Conservation (phyloP, 2,329 filamentous ascomycete genomes). For the Corinectria fuckeliana region DNA sequence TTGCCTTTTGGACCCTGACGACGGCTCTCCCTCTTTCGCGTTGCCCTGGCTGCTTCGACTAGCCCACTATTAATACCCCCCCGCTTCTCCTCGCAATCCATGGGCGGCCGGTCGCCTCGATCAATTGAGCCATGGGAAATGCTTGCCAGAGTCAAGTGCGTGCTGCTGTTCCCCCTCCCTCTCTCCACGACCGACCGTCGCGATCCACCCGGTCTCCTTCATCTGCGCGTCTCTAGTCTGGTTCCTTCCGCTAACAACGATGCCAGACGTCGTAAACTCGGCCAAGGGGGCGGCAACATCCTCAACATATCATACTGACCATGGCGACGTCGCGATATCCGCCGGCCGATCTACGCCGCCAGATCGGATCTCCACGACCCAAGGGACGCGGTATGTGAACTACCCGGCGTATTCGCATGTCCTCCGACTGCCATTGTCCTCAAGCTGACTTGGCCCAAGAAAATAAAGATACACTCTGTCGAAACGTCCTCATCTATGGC, state of each 20-base stretch:
- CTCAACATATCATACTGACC: constrained; percentile 40
- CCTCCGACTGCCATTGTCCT: constrained; percentile 6
- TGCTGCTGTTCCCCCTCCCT: constrained; percentile 31
- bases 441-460: constrained; percentile 52
- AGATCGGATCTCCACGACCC: constrained; percentile 62
- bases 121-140: constrained; percentile 57
- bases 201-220: constrained; percentile 5
- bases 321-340: constrained; percentile 57
- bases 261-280: constrained; percentile 52
- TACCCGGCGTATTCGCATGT: constrained; percentile 10
- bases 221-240: not conserved
- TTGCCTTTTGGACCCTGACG: constrained; percentile 14
- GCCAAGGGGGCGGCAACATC: constrained; percentile 43
- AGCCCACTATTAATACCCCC: constrained; percentile 26
- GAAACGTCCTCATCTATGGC: constrained; percentile 92
- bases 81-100: constrained; percentile 42
- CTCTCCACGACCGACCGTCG: constrained; percentile 20
- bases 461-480: constrained; percentile 89
- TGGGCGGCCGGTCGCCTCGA: constrained; percentile 51
- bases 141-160: constrained; percentile 53
- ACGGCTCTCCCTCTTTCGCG: constrained; percentile 19
- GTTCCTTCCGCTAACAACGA: constrained; percentile 23
- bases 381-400: constrained; percentile 59
- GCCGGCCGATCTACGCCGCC: constrained; percentile 55
- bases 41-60: constrained; percentile 28